phyloP scores from a whole-genome alignment of 495 filamentous ascomycete genomes.

The Penicillium parvum region DNA sequence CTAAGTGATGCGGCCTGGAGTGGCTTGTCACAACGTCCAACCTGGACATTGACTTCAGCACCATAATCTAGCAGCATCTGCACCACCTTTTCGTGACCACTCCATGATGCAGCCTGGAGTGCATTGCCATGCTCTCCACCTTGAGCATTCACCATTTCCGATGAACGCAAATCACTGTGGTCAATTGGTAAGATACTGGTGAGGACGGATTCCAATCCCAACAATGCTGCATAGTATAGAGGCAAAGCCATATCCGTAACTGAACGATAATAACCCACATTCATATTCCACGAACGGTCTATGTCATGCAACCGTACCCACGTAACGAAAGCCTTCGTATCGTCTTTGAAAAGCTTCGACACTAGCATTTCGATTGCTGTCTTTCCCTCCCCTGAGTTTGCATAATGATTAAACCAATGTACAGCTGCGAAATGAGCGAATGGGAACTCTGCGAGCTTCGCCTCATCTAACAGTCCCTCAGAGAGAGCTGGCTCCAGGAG shows the following conservation, averaged over 20 bases:
- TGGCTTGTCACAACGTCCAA: too few species aligned
- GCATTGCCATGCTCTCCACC: slow-evolving; percentile 10
- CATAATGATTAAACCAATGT: slow-evolving; percentile 23
- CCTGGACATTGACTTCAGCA: too few species aligned
- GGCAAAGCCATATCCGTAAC: background rate
- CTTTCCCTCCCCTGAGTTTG: background rate
- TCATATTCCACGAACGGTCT: background rate
- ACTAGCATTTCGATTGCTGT: background rate
- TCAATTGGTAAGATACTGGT: slow-evolving; percentile 1
- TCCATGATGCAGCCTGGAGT: slow-evolving; percentile 19
- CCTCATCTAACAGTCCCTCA: background rate
- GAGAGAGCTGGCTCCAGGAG: slow-evolving; percentile 26
- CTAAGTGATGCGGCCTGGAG: too few species aligned
- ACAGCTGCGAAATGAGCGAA: slow-evolving; percentile 23
- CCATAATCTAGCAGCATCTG: too few species aligned
- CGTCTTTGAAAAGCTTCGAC: slow-evolving; percentile 10
- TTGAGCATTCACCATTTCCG: slow-evolving; percentile 10
- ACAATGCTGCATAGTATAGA: slow-evolving; percentile 6
- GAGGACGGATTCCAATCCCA: slow-evolving; percentile 6
- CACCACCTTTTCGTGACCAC: too few species aligned
- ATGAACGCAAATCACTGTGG: background rate
- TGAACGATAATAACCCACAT: background rate
- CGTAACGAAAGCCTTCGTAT: slow-evolving; percentile 1
- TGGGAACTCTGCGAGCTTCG: slow-evolving; percentile 16
- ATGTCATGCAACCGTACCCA: slow-evolving; percentile 8